Evolutionary conservation across 192 early-diverging fungal species (phyloP), one percentile per base, ranked within the genome.

Genomic region (Backusella psychrophila): DNA sequence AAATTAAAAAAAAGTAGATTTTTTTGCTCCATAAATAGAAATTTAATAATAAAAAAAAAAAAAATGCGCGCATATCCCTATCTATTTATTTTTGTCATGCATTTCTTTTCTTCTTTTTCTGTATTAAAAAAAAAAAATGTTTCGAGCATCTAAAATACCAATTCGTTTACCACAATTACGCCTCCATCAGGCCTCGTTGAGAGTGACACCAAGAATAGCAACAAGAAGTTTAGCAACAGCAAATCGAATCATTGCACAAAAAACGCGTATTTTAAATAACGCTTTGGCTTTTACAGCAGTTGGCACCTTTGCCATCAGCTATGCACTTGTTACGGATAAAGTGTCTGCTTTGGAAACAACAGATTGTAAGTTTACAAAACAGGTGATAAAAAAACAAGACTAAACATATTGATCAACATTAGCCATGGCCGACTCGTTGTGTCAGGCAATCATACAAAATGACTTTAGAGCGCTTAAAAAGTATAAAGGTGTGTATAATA

Each of bases 371-470:
- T 63, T 33, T 63, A 63, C 2, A 29, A 53, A 1, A n/a, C 17
- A 2, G 49, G 11, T 63, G 56, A 11, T n/a, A 29, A 14, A 29
- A 23, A 7, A 0, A 8, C 35, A 38, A 53, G 21, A 63, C 23
- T 66, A 67, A 33, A 36, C 33, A 38, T 1, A 2, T 21, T 71
- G 34, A 17, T 33, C 29, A 6, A 7, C 15, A 19, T 39, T 59
- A 81, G 80, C 49, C 12, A 63, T 67, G 12, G 76, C 76, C 12
- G 76, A 81, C 68, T 41, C 56, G 19, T 44, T 81, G 14, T 81
- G 80, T 42, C 68, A 81, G 72, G 75, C 76, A 4, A 81, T 81
- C 39, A 35, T 81, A 31, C 73, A 77, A 3, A 78, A 78, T 21
- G 76, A 81, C 44, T 49, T 77, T 23, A 69, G 52, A 69, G 44